A percentile compares a stretch with the other conserved stretches of the same genome.
phyloP scores from a whole-genome alignment of 768 basidiomycete species.

The Suillus americanus region DNA sequence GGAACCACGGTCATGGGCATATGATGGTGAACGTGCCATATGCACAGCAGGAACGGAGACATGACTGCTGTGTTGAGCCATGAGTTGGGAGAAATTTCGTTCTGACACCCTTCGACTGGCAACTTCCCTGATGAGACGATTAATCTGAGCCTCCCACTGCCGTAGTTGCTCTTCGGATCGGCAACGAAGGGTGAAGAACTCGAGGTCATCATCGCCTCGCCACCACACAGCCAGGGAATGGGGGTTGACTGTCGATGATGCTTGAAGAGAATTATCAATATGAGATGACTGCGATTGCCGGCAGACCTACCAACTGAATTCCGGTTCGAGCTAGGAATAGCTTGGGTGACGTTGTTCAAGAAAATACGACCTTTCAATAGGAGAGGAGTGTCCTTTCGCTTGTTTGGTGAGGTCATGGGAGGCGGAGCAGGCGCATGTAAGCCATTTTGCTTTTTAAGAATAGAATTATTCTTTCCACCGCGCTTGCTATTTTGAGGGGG shows the following conservation, averaged over 20 bases:
- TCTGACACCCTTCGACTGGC: constrained; percentile 70
- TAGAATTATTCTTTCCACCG: constrained; percentile 79
- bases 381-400: constrained; percentile 78
- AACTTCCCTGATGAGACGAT: constrained; percentile 79
- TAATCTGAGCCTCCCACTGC: constrained; percentile 91
- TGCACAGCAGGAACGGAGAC: constrained; percentile 37
- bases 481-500: constrained; percentile 64
- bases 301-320: constrained; percentile 56
- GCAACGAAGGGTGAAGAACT: constrained; percentile 93
- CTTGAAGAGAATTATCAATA: constrained; percentile 27
- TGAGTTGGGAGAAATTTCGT: constrained; percentile 55
- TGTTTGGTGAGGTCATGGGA: constrained; percentile 49
- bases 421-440: constrained; percentile 48
- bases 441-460: constrained; percentile 79
- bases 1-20: constrained; percentile 37
- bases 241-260: constrained; percentile 50
- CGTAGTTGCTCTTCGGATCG: constrained; percentile 88
- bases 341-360: constrained; percentile 91
- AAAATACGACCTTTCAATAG: constrained; percentile 96
- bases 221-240: constrained; percentile 91
- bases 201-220: constrained; percentile 91
- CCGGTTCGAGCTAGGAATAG: constrained; percentile 59
- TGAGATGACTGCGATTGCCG: neutral
- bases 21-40: constrained; percentile 34
- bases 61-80: constrained; percentile 38